These are phyloP conservation scores for Eucalyptus sp. DNA, from an alignment of 345 rosid genomes.

Conservation along the genomic window DNA sequence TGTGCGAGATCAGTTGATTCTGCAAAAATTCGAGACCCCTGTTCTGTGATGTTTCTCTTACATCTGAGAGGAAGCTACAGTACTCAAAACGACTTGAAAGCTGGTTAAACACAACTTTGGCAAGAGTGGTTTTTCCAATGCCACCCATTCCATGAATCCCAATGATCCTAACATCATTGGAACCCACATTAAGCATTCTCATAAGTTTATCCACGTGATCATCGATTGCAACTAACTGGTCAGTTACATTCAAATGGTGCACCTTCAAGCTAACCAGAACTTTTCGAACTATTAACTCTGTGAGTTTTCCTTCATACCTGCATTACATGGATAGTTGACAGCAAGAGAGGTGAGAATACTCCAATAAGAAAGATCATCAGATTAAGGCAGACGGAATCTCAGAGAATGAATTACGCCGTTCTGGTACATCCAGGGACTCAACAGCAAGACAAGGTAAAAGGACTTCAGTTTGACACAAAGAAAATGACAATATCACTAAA, in stretches of 20 bases:
- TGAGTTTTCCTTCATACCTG: conserved; percentile 6
- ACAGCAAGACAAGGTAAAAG: not conserved
- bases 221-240: not conserved
- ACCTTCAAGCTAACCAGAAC: conserved; percentile 1
- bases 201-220: not conserved
- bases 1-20: conserved; percentile 1
- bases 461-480: not conserved
- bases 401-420: not conserved
- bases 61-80: conserved; percentile 1
- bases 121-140: conserved; percentile 24
- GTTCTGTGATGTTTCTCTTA: conserved; percentile 1
- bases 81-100: not conserved
- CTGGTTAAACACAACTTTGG: conserved; percentile 1
- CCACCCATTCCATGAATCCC: conserved; percentile 22
- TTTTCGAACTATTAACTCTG: not conserved
- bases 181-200: not conserved
- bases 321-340: not conserved
- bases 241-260: conserved; percentile 1
- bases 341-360: not conserved
- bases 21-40: not conserved
- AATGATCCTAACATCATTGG: not conserved
- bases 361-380: not conserved
- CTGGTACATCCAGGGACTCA: not conserved
- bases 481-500: not conserved
- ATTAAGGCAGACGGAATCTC: not conserved